Evolutionary conservation across 2,329 filamentous ascomycete genomes (phyloP), one percentile per base, ranked within the genome.

Genomic region (Coniosporium tulheliwenetii): DNA sequence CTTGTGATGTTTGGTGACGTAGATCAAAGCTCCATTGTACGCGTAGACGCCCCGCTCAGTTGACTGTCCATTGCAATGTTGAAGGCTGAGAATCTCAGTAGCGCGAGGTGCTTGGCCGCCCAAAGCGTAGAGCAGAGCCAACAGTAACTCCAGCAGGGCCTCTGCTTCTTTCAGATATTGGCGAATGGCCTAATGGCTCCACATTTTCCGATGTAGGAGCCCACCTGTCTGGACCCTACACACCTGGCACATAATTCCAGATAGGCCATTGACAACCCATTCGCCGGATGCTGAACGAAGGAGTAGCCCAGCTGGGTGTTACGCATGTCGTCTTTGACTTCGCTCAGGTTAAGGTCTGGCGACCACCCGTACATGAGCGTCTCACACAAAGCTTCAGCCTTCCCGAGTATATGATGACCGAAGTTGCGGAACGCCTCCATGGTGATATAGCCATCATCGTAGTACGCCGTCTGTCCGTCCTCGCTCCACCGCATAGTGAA

Each of bases 71-170:
- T 43, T 43, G 13, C 36, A 30, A 30, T 38, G 40, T 35, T 40
- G 40, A 8, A 32, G 30, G 30, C 30, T 32, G 30, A 32, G 12
- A 8, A 32, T 32, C 30, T 32, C 30, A 1, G 44, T 41, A 8
- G 43, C 43, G 8, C 47, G 40, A 2, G 47, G 42, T 9, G 45
- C 47, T 36, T 46, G 39, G 2, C 47, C 47, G 5, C 38, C 33
- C 1, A 48, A 48, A 8, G 50, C 39, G 32, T 50, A 44, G 8
- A 50, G 37, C 4, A 49, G 38, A 10, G 47, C 38, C 8, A 48
- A 42, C 31, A 48, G 38, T 13, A 35, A 29, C 39, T 46, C 36
- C n/a, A n/a, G n/a, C n/a, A n/a, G n/a, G 31, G 31, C 31, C 31
- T 33, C 31, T 8, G 31, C n/a, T n/a, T 33, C n/a, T n/a, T 33